Percentiles rank a stretch among this genome's conserved stretches.
phyloP scores from a whole-genome alignment of 768 basidiomycete species.

The Calocera cornea region DNA sequence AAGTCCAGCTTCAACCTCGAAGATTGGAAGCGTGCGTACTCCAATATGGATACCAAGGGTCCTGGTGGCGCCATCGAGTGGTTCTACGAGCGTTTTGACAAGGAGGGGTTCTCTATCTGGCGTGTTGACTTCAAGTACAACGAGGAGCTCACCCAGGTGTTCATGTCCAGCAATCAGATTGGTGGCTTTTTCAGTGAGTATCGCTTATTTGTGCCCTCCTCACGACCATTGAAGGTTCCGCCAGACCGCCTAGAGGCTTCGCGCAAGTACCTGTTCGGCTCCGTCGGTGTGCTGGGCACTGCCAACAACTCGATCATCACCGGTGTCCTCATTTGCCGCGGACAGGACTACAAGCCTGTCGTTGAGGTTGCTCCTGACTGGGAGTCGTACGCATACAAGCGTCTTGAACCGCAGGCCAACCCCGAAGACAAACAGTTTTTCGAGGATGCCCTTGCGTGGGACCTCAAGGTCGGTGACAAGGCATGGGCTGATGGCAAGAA shows the following conservation, averaged over 20 bases:
- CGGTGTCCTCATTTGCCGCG: slow-evolving; percentile 73
- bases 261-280: slow-evolving; percentile 92
- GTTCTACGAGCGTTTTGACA: slow-evolving; percentile 94
- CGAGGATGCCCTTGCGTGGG: slow-evolving; percentile 88
- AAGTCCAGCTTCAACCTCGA: slow-evolving; percentile 80
- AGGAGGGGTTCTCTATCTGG: slow-evolving; percentile 80
- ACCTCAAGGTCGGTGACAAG: slow-evolving; percentile 76
- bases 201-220: not conserved
- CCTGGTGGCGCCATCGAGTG: slow-evolving; percentile 74
- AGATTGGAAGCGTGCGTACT: slow-evolving; percentile 96
- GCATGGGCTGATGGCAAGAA: slow-evolving; percentile 85
- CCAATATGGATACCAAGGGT: slow-evolving; percentile 92
- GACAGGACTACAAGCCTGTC: slow-evolving; percentile 54
- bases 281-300: slow-evolving; percentile 77
- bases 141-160: slow-evolving; percentile 76
- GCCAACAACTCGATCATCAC: slow-evolving; percentile 65
- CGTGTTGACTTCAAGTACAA: slow-evolving; percentile 95
- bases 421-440: slow-evolving; percentile 77
- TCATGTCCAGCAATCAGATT: slow-evolving; percentile 92
- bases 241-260: slow-evolving; percentile 86
- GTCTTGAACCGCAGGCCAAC: slow-evolving; percentile 53
- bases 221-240: not conserved
- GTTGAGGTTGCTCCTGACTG: slow-evolving; percentile 78
- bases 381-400: slow-evolving; percentile 74
- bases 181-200: slow-evolving; percentile 66